Base-by-base conservation (phyloP, 129 eudicot species). In the Rutidosis leptorrhynchoides region DNA sequence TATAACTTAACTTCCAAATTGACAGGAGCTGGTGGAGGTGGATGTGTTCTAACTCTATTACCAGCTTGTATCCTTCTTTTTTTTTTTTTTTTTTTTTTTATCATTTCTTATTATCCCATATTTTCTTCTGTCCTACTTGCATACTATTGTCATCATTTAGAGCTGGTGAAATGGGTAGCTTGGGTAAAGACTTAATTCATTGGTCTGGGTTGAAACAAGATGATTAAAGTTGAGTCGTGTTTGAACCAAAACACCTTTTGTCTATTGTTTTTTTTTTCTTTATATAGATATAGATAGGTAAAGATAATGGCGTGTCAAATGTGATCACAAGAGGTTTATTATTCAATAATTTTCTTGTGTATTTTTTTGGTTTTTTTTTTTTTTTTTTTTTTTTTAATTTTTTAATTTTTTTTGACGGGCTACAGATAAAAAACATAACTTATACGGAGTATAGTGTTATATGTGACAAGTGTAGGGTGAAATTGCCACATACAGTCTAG, bases 1-100 rank as follows among this genome's bases (percentile, higher is more conserved):
- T 89, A 89, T 81, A 85, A 89, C 48, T 72, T 94, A 17, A 63
- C 88, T 42, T 74, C 99, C 68, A 94, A 94, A 64, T 73, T 94
- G 69, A 94, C 99, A 14, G 99, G 99, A 77, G 99, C 99, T 57
- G 99, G 99, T 62, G 99, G 99, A 17, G 99, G 99, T 61, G 99
- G 99, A 76, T 94, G 97, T 53, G 99, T 94, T 74, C 71, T 94
- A 71, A 94, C 99, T 62, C 80, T 94, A 17, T 64, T 94, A 45
- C 99, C 97, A n/a, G 68, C 87, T 55, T 56, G 96, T 93, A 93
- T 93, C 96, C 96, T 67, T 83, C 32, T 82, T 58, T 15, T 28
- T 2, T 1, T 12, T 16, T 20, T 37, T 26, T 26, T 26, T 58
- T 37, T 0, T 25, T 58, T 27, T 27, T 16, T 15, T 20, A 5